Evolutionary conservation across 148 eudicot genomes (phyloP), one percentile per base, ranked within the genome.

Genomic region (Dianthus caryophyllus): DNA sequence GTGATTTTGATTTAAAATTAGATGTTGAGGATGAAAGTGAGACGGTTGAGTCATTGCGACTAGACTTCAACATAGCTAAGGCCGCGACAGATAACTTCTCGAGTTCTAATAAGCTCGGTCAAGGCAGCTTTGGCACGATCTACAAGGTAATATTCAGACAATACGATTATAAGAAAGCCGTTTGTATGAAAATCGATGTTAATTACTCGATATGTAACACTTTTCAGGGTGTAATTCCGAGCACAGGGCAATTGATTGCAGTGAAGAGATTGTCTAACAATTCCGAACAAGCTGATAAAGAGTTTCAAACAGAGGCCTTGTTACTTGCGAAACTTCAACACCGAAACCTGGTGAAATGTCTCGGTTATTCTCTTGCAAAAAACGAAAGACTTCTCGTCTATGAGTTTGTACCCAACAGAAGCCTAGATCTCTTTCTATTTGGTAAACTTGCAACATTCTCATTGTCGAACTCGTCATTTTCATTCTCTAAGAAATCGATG

Each of bases 311-410:
- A 36, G 88, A 84, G 74, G 79, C 76, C 62, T 18, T 74, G 13
- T 64, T 84, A 61, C 67, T 84, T 27, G 85, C 83, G 6, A 81
- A 79, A 71, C 83, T 84, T 50, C 85, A 79, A 24, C 88, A 84
- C 49, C 72, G 78, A 24, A 81, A 84, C 77, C 53, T 84, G 39
- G 85, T 76, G 11, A 78, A 77, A 50, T 75, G 82, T n/a, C 20
- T 76, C 2, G 87, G 88, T 6, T 84, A 79, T 50, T 79, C 83
- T 69, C 49, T 77, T 13, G 72, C 66, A 13, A 71, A 67, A 47
- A 69, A 70, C 21, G 88, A 84, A 68, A 76, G 76, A 58, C 66
- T 84, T 29, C 68, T 84, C 43, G 69, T 84, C 20, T 84, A 84
- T 38, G 88, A 84, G 53, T 84, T 61, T 51, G 44, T 81, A 26